Evolutionary conservation across 768 basidiomycete genomes (phyloP).

Genomic region (Galerina sulciceps): DNA sequence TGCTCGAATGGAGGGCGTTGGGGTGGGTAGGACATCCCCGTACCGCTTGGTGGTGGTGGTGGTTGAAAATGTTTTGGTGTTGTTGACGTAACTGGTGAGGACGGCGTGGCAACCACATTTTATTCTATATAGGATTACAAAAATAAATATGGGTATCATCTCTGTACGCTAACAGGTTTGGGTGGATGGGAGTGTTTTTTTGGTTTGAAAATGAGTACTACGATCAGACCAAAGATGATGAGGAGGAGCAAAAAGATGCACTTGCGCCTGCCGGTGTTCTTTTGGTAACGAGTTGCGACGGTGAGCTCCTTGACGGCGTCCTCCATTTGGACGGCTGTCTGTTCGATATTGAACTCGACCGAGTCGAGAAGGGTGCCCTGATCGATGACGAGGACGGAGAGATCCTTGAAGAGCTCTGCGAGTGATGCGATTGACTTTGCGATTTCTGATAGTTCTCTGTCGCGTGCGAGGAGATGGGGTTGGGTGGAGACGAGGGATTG

Average conservation of each 20-base stretch:
- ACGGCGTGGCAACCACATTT: too few relatives aligned
- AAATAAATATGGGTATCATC: conserved; percentile 16
- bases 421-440: conserved; percentile 90
- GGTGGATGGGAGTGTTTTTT: conserved; percentile 49
- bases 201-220: conserved; percentile 94
- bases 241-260: conserved; percentile 93
- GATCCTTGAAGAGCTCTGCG: conserved; percentile 95
- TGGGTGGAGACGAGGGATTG: conserved; percentile 46
- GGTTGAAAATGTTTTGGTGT: not conserved
- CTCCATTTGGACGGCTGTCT: conserved; percentile 79
- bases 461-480: conserved; percentile 46
- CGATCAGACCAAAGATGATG: conserved; percentile 84
- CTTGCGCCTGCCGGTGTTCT: conserved; percentile 88
- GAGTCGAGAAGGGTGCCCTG: conserved; percentile 97
- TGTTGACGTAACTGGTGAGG: too few relatives aligned
- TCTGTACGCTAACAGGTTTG: conserved; percentile 20
- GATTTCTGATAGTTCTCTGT: conserved; percentile 84
- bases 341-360: conserved; percentile 96
- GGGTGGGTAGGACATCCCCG: conserved; percentile 15
- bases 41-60: not conserved
- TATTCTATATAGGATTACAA: too few relatives aligned
- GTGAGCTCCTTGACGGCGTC: conserved; percentile 87
- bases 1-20: conserved; percentile 16
- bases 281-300: conserved; percentile 92
- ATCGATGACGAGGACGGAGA: conserved; percentile 92